Evolutionary conservation across 345 rosid species (phyloP).

Genomic region (Melaleuca quinquenervia): DNA sequence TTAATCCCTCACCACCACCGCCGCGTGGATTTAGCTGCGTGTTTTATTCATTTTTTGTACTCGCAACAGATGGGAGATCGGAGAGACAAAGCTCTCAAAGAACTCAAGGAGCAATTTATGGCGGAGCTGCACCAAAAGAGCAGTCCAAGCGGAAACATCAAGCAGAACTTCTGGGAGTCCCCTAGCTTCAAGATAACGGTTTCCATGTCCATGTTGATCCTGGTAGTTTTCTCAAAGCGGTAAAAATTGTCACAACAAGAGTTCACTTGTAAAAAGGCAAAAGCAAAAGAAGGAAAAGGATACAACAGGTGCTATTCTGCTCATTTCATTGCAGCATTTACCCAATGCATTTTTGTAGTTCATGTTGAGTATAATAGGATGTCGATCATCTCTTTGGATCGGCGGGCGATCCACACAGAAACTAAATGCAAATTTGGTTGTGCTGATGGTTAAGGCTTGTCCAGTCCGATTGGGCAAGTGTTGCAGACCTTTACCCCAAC

Average conservation of each 20-base stretch:
- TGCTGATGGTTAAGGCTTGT: background rate
- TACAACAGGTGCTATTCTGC: background rate
- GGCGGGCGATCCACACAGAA: background rate
- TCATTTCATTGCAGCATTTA: background rate
- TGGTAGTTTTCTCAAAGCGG: constrained; percentile 71
- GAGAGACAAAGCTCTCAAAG: constrained; percentile 68
- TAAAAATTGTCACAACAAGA: constrained; percentile 5
- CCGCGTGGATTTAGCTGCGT: background rate
- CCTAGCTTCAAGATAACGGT: constrained; percentile 73
- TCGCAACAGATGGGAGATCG: constrained; percentile 64
- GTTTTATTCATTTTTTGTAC: background rate
- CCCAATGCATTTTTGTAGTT: background rate
- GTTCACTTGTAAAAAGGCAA: background rate
- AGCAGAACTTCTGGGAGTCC: constrained; percentile 74
- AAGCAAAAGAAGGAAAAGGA: background rate
- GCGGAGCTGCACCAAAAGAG: constrained; percentile 21
- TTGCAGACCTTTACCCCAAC: background rate
- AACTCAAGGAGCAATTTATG: constrained; percentile 55
- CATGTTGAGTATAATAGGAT: background rate
- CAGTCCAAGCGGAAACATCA: constrained; percentile 14
- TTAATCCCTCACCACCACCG: background rate
- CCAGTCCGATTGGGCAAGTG: background rate
- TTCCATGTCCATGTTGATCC: constrained; percentile 80
- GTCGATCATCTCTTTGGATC: background rate
- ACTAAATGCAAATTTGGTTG: background rate